Evolutionary conservation across 208 protist genomes (phyloP).

Genomic region (Phytomonas francai): DNA sequence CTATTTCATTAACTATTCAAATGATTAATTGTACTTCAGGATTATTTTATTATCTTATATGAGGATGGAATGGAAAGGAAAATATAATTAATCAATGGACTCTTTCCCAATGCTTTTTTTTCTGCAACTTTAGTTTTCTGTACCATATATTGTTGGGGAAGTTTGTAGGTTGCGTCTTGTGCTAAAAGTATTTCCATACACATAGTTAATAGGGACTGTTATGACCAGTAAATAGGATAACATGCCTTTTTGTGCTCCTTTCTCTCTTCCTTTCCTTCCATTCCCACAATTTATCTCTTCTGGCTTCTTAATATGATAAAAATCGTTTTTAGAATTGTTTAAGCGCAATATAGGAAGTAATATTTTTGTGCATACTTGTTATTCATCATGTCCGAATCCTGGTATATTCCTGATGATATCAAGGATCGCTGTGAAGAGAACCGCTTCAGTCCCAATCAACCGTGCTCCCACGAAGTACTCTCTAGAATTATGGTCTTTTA

Average conservation of each 20-base stretch:
- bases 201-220: neutral
- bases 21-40: neutral
- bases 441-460: constrained; percentile 27
- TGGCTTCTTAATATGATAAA: constrained; percentile 1
- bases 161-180: neutral
- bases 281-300: constrained; percentile 1
- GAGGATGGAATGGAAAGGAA: neutral
- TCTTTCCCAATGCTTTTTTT: neutral
- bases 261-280: constrained; percentile 1
- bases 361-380: neutral
- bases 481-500: constrained; percentile 30
- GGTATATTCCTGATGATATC: constrained; percentile 43
- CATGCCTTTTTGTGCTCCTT: neutral
- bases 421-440: constrained; percentile 43
- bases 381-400: constrained; percentile 40
- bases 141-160: neutral
- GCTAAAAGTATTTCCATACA: neutral
- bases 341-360: constrained; percentile 7
- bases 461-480: constrained; percentile 37
- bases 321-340: neutral
- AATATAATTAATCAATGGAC: constrained; percentile 3
- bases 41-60: neutral
- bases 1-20: constrained; percentile 3
- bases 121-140: neutral
- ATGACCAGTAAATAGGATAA: neutral